A percentile compares a stretch with the other conserved stretches of the same genome.
Conservation (phyloP, 345 rosid species). For the Melastoma malabathricum region DNA sequence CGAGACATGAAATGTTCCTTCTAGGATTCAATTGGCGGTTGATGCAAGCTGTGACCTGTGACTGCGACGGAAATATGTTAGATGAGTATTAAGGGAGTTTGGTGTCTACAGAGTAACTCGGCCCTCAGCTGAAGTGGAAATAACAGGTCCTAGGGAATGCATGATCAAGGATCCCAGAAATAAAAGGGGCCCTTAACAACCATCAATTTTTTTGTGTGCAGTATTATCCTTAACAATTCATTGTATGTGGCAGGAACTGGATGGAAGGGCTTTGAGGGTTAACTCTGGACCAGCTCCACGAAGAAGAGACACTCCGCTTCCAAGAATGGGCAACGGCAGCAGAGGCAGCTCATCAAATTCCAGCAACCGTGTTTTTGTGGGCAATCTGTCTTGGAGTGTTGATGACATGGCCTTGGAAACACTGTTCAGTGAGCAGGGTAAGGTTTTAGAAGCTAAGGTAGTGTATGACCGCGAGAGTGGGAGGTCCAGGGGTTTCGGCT, state of each 20-base stretch:
- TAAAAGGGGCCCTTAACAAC: no score
- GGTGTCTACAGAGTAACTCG: no score
- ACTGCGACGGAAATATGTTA: no score
- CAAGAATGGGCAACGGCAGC: slow-evolving; percentile 15
- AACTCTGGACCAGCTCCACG: slow-evolving; percentile 81
- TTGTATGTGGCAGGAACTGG: slow-evolving; percentile 51
- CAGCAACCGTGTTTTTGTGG: slow-evolving; percentile 59
- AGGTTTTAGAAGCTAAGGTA: slow-evolving; percentile 83
- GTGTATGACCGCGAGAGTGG: slow-evolving; percentile 90
- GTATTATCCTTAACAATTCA: slow-evolving; percentile 3
- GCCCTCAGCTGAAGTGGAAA: no score
- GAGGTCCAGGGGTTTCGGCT: slow-evolving; percentile 94
- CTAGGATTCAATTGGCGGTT: no score
- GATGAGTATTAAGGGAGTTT: no score
- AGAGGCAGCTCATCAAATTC: slow-evolving; percentile 18
- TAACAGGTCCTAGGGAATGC: no score
- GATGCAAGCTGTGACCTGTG: no score
- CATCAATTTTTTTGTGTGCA: not conserved
- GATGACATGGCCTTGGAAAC: slow-evolving; percentile 74
- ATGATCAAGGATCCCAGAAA: no score
- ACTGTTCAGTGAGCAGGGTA: slow-evolving; percentile 77
- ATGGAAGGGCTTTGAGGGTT: slow-evolving; percentile 80
- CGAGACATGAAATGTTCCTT: no score
- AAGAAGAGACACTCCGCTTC: slow-evolving; percentile 32
- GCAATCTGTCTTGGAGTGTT: slow-evolving; percentile 92